phyloP scores from a whole-genome alignment of 192 early-diverging fungal species.

The Podila epicladia region DNA sequence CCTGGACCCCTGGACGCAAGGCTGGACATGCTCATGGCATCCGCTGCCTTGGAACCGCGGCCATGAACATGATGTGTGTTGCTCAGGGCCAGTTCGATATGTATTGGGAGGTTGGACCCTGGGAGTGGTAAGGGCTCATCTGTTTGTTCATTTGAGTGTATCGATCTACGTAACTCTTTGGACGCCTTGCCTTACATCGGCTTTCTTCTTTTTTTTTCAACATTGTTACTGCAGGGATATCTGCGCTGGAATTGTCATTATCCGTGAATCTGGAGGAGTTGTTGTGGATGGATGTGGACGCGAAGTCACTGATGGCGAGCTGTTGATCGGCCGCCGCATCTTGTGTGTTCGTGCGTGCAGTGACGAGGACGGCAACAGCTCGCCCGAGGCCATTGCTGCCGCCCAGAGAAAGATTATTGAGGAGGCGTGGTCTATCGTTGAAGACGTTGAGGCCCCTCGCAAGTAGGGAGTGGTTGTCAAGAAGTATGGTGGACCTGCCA shows the following conservation, averaged over 20 bases:
- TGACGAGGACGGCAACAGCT: conserved; percentile 32
- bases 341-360: conserved; percentile 60
- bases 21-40: conserved; percentile 75
- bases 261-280: conserved; percentile 86
- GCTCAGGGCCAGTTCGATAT: conserved; percentile 86
- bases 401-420: conserved; percentile 63
- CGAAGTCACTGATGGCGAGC: conserved; percentile 36
- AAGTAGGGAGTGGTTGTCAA: conserved; percentile 6
- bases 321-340: conserved; percentile 64
- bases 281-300: conserved; percentile 67
- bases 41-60: conserved; percentile 80
- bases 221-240: conserved; percentile 80
- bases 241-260: conserved; percentile 85
- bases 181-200: neutral
- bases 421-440: conserved; percentile 68
- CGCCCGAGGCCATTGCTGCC: conserved; percentile 30
- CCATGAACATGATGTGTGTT: conserved; percentile 79
- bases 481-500: no score
- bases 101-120: conserved; percentile 92
- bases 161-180: neutral
- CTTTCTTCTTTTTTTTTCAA: neutral
- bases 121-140: conserved; percentile 60
- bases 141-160: neutral
- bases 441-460: conserved; percentile 63
- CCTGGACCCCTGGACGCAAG: conserved; percentile 33